A percentile compares a stretch with the other conserved stretches of the same genome.
These are phyloP conservation scores for Sarocladiaceae sp. DNA, from an alignment of 2,329 filamentous ascomycete species.

Conservation along the genomic window DNA sequence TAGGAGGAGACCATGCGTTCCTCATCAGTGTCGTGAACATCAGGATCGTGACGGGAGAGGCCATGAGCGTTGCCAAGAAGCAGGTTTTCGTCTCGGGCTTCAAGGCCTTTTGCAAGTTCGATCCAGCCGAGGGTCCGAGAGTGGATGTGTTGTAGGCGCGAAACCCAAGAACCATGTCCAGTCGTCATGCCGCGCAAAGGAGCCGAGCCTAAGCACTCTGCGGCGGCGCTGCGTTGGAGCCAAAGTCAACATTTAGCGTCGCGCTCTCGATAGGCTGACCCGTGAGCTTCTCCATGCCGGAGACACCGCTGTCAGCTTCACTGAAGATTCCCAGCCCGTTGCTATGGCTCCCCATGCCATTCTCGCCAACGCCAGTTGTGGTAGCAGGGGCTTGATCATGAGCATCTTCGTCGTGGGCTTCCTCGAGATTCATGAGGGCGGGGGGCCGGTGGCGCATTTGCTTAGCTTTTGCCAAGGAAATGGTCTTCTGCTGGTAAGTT, in stretches of 20 bases:
- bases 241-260: constrained; percentile 25
- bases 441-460: constrained; percentile 87
- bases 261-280: constrained; percentile 13
- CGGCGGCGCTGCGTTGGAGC: not conserved
- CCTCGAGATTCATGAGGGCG: constrained; percentile 71
- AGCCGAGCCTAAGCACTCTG: constrained; percentile 8
- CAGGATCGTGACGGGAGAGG: too few relatives aligned
- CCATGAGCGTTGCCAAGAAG: too few relatives aligned
- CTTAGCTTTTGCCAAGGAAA: constrained; percentile 83
- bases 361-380: constrained; percentile 9
- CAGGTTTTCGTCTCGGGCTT: too few relatives aligned
- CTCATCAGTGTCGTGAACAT: too few relatives aligned
- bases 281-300: constrained; percentile 35
- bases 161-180: too few relatives aligned
- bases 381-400: constrained; percentile 7
- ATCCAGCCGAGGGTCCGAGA: too few relatives aligned
- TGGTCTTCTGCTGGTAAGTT: constrained; percentile 96
- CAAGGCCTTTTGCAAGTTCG: too few relatives aligned
- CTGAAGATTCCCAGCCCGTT: constrained; percentile 40
- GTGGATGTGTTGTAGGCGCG: too few relatives aligned
- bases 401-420: constrained; percentile 26
- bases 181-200: not conserved
- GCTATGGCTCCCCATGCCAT: constrained; percentile 14
- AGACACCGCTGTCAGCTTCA: constrained; percentile 38
- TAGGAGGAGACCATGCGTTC: too few relatives aligned